Conservation (phyloP, 495 filamentous ascomycete species). For the Chaetomium tenue region DNA sequence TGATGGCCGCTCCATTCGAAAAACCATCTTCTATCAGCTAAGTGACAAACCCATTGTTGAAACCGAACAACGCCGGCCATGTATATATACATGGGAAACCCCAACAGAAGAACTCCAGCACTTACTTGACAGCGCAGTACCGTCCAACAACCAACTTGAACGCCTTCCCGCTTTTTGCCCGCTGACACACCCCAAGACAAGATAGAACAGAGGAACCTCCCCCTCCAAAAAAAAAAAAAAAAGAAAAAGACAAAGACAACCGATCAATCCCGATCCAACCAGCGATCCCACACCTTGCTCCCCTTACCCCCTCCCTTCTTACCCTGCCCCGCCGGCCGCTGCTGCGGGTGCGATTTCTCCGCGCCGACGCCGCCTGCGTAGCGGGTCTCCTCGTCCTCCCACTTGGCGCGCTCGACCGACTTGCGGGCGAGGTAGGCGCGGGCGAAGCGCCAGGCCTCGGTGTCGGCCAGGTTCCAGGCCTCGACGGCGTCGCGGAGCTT, state of each 20-base stretch:
- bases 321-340: not conserved
- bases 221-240: not conserved
- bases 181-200: not conserved
- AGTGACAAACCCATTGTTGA: not conserved
- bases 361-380: conserved; percentile 57
- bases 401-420: conserved; percentile 59
- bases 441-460: conserved; percentile 90
- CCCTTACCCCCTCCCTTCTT: not conserved
- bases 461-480: conserved; percentile 91
- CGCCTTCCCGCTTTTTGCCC: not conserved
- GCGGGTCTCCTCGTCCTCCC: conserved; percentile 68
- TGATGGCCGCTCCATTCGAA: not conserved
- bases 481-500: conserved; percentile 65
- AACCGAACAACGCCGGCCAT: not conserved
- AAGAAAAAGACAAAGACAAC: not conserved
- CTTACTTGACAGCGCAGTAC: not conserved
- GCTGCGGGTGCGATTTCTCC: conserved; percentile 14
- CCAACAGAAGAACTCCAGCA: not conserved
- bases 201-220: not conserved
- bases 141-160: not conserved
- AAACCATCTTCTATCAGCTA: not conserved
- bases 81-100: not conserved
- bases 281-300: conserved; percentile 21
- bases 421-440: conserved; percentile 65
- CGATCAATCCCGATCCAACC: conserved; percentile 21